Conservation (phyloP, 2,329 filamentous ascomycete species). For the Drechslera avenae region DNA sequence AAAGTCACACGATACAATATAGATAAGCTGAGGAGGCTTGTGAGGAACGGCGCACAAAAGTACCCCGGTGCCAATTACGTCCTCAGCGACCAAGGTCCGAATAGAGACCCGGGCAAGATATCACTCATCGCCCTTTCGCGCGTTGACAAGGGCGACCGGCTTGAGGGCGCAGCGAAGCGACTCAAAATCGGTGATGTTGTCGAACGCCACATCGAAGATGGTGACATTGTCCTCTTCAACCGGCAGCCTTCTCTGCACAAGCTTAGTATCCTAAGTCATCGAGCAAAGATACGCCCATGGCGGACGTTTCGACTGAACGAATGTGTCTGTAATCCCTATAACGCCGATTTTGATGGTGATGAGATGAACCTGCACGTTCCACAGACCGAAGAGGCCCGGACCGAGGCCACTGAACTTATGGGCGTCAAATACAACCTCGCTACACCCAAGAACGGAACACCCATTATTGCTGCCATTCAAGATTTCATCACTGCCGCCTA, state of each 20-base stretch:
- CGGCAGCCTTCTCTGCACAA: slow-evolving; percentile 97
- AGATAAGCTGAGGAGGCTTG: slow-evolving; percentile 74
- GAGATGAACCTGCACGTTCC: slow-evolving; percentile 99
- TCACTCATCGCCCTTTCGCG: slow-evolving; percentile 64
- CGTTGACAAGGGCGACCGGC: slow-evolving; percentile 60
- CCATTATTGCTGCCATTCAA: slow-evolving; percentile 98
- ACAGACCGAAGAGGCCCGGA: slow-evolving; percentile 93
- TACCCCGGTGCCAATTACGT: slow-evolving; percentile 91
- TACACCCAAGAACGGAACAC: slow-evolving; percentile 96
- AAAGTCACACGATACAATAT: slow-evolving; percentile 84
- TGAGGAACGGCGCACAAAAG: slow-evolving; percentile 74
- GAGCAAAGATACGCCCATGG: slow-evolving; percentile 91
- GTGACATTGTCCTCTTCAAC: slow-evolving; percentile 96
- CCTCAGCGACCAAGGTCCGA: slow-evolving; percentile 61
- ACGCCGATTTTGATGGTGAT: slow-evolving; percentile 98
- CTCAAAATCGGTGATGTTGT: slow-evolving; percentile 86
- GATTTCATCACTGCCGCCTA: slow-evolving; percentile 98
- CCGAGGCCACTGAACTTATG: slow-evolving; percentile 96
- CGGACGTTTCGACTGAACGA: slow-evolving; percentile 96
- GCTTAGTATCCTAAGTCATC: slow-evolving; percentile 96
- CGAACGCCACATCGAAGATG: slow-evolving; percentile 92
- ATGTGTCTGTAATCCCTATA: slow-evolving; percentile 97
- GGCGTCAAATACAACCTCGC: slow-evolving; percentile 95
- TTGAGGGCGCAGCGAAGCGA: slow-evolving; percentile 71
- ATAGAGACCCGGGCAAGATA: slow-evolving; percentile 65